Percentiles rank a stretch among this genome's conserved stretches.
Evolutionary conservation across 305 asterid species (phyloP).

Genomic region (Fraxinus velutina): DNA sequence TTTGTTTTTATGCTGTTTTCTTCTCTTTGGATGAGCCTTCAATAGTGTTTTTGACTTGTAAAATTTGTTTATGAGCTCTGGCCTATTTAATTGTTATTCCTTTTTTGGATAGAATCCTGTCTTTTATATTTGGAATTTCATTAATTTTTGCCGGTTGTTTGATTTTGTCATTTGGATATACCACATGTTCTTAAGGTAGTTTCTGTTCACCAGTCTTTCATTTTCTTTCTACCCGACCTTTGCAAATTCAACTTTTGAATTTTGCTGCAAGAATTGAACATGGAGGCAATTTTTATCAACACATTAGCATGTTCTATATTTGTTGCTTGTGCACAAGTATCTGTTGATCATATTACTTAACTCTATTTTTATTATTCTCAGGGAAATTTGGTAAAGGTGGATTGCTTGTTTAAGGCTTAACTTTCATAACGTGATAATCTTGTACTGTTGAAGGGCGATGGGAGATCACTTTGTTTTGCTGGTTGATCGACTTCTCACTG

Average conservation of each 20-base stretch:
- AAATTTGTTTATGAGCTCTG: neutral
- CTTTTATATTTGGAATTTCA: neutral
- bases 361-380: neutral
- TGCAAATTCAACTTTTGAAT: neutral
- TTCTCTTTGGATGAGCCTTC: constrained; percentile 4
- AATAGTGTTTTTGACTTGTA: constrained; percentile 25
- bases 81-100: neutral
- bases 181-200: neutral
- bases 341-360: constrained; percentile 12
- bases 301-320: neutral
- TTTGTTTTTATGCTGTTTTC: neutral
- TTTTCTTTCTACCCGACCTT: neutral
- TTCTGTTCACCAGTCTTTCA: neutral
- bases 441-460: constrained; percentile 33
- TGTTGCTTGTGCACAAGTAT: neutral
- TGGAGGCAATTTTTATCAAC: neutral
- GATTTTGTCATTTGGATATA: neutral
- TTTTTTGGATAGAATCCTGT: neutral
- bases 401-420: neutral
- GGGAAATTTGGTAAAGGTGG: constrained; percentile 16
- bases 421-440: neutral
- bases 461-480: constrained; percentile 93
- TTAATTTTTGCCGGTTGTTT: neutral
- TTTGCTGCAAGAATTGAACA: neutral
- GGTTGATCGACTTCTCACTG: constrained; percentile 81